phyloP scores from a whole-genome alignment of 106 monocot genomes.

The Apostasia ramifera region DNA sequence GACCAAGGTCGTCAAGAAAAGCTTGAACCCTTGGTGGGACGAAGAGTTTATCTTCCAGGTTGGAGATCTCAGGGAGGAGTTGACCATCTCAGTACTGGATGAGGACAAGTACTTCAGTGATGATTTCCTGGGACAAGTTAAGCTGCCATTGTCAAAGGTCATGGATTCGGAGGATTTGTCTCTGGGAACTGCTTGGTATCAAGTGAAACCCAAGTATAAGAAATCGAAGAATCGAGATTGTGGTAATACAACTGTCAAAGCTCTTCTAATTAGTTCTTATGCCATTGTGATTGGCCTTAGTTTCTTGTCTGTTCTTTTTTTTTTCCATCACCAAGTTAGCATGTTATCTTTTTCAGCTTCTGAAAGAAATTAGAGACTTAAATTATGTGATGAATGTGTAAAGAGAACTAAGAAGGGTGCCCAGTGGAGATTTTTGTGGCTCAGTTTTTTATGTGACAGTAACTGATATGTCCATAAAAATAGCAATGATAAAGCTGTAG shows the following conservation, averaged over 20 bases:
- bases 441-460: no score
- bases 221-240: conserved; percentile 59
- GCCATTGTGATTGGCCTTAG: no score
- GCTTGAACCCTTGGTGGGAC: conserved; percentile 62
- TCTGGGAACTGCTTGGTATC: conserved; percentile 68
- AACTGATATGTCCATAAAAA: no score
- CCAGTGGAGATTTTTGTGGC: no score
- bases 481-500: no score
- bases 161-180: conserved; percentile 55
- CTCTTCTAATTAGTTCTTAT: no score
- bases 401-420: no score
- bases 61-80: conserved; percentile 57
- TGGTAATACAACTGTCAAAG: conserved; percentile 35
- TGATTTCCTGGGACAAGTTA: conserved; percentile 63
- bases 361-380: no score
- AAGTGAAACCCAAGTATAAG: conserved; percentile 64
- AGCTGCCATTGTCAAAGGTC: conserved; percentile 50
- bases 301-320: no score
- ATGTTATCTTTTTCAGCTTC: no score
- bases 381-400: no score
- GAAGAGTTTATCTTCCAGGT: conserved; percentile 70
- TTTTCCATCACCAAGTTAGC: no score
- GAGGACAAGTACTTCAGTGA: conserved; percentile 29
- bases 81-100: conserved; percentile 49
- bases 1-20: conserved; percentile 60